phyloP scores from a whole-genome alignment of 352 stramenopile genomes.

The Achlya hypogyna region DNA sequence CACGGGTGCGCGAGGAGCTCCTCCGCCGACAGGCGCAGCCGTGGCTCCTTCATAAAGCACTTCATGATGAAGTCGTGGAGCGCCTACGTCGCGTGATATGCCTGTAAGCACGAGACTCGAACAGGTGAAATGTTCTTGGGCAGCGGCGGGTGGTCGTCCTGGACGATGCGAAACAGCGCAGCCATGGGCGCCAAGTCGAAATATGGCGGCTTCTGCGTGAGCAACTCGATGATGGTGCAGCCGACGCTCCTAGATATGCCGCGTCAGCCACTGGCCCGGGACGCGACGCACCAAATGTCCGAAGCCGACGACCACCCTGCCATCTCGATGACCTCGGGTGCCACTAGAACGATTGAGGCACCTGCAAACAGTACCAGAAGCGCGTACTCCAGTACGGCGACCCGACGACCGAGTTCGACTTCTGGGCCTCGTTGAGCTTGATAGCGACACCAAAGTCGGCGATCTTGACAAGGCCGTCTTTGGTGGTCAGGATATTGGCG shows the following conservation, averaged over 20 bases:
- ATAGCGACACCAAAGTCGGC: slow-evolving; percentile 90
- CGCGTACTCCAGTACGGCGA: slow-evolving; percentile 91
- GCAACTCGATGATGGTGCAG: slow-evolving; percentile 92
- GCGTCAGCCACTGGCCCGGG: not conserved
- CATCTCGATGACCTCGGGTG: slow-evolving; percentile 95
- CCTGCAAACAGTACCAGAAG: not conserved
- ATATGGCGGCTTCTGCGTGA: slow-evolving; percentile 90
- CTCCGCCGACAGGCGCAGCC: slow-evolving; percentile 61
- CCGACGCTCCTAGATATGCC: slow-evolving; percentile 50
- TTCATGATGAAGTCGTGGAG: slow-evolving; percentile 90
- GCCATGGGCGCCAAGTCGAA: slow-evolving; percentile 88
- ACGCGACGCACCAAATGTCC: slow-evolving; percentile 77
- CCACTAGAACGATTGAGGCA: slow-evolving; percentile 67
- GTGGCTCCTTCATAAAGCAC: slow-evolving; percentile 88
- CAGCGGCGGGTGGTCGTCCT: slow-evolving; percentile 87
- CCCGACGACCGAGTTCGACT: slow-evolving; percentile 85
- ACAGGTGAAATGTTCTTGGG: slow-evolving; percentile 82
- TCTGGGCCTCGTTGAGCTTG: slow-evolving; percentile 80
- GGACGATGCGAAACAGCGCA: slow-evolving; percentile 89
- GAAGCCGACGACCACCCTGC: slow-evolving; percentile 84
- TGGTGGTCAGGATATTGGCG: slow-evolving; percentile 90
- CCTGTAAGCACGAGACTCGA: slow-evolving; percentile 5
- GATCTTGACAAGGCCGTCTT: slow-evolving; percentile 87
- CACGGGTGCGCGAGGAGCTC: slow-evolving; percentile 85
- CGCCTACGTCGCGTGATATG: slow-evolving; percentile 28